Conservation (phyloP, 148 eudicot species). For the Vaccinium darrowii region DNA sequence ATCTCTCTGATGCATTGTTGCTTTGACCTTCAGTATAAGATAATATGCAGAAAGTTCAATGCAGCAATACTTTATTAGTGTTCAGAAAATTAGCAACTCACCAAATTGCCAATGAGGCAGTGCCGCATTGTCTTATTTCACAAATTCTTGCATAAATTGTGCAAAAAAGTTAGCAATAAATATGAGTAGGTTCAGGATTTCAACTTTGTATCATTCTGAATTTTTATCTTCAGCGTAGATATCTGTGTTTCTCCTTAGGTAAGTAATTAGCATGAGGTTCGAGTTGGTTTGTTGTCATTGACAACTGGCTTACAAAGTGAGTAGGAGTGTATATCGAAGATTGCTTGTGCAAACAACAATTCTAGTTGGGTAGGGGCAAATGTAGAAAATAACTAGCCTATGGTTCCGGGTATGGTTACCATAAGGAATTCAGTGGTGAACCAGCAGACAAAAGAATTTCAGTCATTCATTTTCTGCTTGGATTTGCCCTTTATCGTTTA, state of each 20-base stretch:
- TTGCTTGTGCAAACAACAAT: not conserved
- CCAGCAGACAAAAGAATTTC: not conserved
- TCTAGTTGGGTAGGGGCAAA: not conserved
- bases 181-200: too few species aligned
- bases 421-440: not conserved
- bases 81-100: not conserved
- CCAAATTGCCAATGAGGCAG: not conserved
- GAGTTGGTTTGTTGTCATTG: not conserved
- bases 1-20: not conserved
- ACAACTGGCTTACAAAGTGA: not conserved
- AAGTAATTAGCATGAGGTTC: not conserved
- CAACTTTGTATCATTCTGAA: not conserved
- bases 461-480: not conserved
- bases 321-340: not conserved
- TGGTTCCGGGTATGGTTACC: not conserved
- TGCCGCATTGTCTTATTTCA: not conserved
- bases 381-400: not conserved
- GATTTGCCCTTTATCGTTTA: not conserved
- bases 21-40: not conserved
- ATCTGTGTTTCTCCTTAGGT: too few species aligned
- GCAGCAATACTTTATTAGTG: not conserved
- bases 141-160: not conserved
- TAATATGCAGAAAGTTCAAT: not conserved
- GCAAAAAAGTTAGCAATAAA: not conserved
- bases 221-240: too few species aligned